phyloP scores from a whole-genome alignment of 441 rosid species.

The Bruguiera hainesii region DNA sequence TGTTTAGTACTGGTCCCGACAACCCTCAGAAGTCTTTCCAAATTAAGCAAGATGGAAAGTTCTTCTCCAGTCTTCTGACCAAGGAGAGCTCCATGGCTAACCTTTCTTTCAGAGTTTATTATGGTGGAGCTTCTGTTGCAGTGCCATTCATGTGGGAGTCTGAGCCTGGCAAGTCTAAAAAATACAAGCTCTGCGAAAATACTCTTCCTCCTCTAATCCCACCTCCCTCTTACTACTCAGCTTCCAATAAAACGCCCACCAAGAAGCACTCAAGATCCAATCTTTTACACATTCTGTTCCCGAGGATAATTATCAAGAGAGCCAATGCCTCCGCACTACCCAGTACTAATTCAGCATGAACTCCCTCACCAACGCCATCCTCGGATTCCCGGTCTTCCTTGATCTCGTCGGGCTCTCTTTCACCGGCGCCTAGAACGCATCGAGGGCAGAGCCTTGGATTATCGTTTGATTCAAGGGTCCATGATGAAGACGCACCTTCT shows the following conservation, averaged over 20 bases:
- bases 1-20: constrained; percentile 30
- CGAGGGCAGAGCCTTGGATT: constrained; percentile 20
- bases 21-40: constrained; percentile 31
- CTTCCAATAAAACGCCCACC: constrained; percentile 14
- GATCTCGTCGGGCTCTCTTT: constrained; percentile 11
- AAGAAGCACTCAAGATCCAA: constrained; percentile 34
- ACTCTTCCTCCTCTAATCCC: constrained; percentile 60
- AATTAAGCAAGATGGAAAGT: constrained; percentile 43
- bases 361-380: constrained; percentile 17
- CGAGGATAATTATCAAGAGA: constrained; percentile 28
- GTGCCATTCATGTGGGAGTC: constrained; percentile 73
- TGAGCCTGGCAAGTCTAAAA: constrained; percentile 62
- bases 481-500: constrained; percentile 20
- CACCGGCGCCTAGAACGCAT: background rate
- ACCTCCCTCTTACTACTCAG: constrained; percentile 48
- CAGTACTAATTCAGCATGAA: background rate
- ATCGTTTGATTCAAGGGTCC: constrained; percentile 37
- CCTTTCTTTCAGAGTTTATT: constrained; percentile 45
- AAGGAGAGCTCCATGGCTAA: constrained; percentile 37
- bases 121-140: constrained; percentile 37
- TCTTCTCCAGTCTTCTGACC: constrained; percentile 46
- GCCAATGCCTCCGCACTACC: background rate
- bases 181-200: constrained; percentile 22
- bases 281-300: constrained; percentile 30
- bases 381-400: constrained; percentile 20